Base-by-base conservation (phyloP, 2,329 filamentous ascomycete species). In the Colletotrichum paranaense region DNA sequence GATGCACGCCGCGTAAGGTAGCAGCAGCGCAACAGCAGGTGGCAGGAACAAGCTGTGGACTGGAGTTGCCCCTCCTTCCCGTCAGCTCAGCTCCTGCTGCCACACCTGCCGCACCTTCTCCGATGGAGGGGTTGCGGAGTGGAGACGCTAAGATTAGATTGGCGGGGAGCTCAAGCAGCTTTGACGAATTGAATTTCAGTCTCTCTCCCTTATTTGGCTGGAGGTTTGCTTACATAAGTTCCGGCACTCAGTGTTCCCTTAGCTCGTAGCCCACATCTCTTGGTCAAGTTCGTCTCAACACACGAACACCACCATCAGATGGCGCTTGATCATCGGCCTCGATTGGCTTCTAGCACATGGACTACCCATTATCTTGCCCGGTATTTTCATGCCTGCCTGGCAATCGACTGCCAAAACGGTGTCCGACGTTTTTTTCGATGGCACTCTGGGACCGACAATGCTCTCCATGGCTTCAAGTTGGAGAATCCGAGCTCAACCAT, bases 1-100 rank as follows among this genome's bases (percentile, higher is more conserved):
- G 70, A 73, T 73, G 70, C 55, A 57, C 30, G 60, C 70, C 67
- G 70, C 70, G 67, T 16, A 53, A 70, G 59, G 67, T 73, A 60
- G 67, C 69, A 68, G 24, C 24, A 19, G 56, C 28, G 38, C 38
- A 42, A 42, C 38, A 42, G 38, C 38, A 42, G 16, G 38, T 42
- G 38, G 38, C 7, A 49, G 42, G 42, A 22, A n/a, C 42, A 49
- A 49, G 42, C 42, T 49, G 42, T 35, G 32, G 32, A 35, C 0
- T 12, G 32, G 4, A 11, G 46, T n/a, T 35, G 46, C 62, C 28
- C 53, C 59, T 73, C 70, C 56, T 60, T 68, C 8, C 46, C 22
- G 8, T 16, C 11, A 64, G 46, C 46, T 64, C 24, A 64, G 62
- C 62, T 64, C 28, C 22, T 64, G 12, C 22, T 24, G 53, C 63